Evolutionary conservation across 306 rosid genomes (phyloP).

Genomic region (Rosa multiflora): DNA sequence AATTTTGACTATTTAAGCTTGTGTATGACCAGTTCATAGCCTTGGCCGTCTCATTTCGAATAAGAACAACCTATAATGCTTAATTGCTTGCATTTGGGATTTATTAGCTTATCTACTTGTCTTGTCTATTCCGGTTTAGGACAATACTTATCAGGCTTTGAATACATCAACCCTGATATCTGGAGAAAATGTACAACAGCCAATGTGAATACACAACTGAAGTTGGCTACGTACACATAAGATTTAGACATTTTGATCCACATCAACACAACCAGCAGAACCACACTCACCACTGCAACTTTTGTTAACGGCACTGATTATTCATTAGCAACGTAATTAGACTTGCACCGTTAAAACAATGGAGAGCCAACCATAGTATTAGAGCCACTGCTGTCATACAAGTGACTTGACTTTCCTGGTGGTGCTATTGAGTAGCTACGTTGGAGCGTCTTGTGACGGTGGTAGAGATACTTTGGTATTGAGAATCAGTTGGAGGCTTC

Average conservation of each 20-base stretch:
- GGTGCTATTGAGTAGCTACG: background rate
- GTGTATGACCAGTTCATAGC: slow-evolving; percentile 9
- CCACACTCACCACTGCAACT: background rate
- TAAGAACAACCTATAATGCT: background rate
- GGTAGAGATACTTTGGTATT: background rate
- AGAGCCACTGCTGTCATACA: background rate
- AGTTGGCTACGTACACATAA: background rate
- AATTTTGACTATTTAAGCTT: background rate
- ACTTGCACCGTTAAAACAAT: background rate
- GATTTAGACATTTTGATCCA: background rate
- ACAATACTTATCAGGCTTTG: background rate
- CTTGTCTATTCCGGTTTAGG: background rate
- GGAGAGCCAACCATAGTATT: background rate
- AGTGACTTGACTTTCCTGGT: background rate
- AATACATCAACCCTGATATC: background rate
- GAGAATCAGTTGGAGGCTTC: slow-evolving; percentile 48
- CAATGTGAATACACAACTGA: background rate
- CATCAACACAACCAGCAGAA: background rate
- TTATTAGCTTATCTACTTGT: background rate
- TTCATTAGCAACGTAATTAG: background rate
- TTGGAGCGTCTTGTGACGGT: background rate
- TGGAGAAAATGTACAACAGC: background rate
- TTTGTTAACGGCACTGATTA: background rate
- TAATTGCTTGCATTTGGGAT: slow-evolving; percentile 10
- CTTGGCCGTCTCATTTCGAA: slow-evolving; percentile 24